These are phyloP conservation scores for Furcasterigmium furcatum DNA, from an alignment of 2,329 filamentous ascomycete species.

Conservation along the genomic window DNA sequence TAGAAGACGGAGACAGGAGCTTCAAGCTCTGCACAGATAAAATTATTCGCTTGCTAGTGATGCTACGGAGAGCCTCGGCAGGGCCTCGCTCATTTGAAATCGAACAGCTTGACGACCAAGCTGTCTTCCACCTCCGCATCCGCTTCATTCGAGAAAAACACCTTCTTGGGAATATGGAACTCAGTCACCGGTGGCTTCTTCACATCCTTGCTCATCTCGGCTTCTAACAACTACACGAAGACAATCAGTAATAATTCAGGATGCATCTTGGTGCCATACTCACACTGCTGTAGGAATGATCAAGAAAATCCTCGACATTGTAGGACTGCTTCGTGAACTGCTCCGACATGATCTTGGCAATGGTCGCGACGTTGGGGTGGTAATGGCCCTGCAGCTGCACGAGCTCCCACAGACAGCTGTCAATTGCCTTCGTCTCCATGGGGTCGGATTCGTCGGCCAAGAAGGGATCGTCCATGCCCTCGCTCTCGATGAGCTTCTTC, in stretches of 20 bases:
- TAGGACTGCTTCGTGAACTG: constrained; percentile 97
- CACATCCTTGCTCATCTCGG: constrained; percentile 77
- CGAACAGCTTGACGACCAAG: constrained; percentile 59
- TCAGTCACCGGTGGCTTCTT: constrained; percentile 88
- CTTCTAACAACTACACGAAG: constrained; percentile 66
- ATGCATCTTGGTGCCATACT: no score
- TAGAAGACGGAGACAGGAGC: no score
- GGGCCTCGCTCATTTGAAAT: constrained; percentile 48
- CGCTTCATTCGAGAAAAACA: constrained; percentile 58
- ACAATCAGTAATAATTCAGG: constrained; percentile 23
- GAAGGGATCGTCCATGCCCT: constrained; percentile 71
- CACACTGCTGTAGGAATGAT: constrained; percentile 85
- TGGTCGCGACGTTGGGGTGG: constrained; percentile 92
- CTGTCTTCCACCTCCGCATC: constrained; percentile 46
- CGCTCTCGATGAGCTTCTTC: constrained; percentile 56
- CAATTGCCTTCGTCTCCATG: constrained; percentile 80
- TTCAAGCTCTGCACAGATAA: no score
- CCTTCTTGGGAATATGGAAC: constrained; percentile 86
- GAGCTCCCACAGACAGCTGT: constrained; percentile 93
- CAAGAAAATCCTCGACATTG: constrained; percentile 94
- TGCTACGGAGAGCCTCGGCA: no score
- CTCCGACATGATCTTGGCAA: constrained; percentile 90
- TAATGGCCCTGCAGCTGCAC: constrained; percentile 90
- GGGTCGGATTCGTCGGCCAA: constrained; percentile 73
- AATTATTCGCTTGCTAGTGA: no score